Conservation (phyloP, 805 yeast species). For the Zygosaccharomyces gambellarensis region DNA sequence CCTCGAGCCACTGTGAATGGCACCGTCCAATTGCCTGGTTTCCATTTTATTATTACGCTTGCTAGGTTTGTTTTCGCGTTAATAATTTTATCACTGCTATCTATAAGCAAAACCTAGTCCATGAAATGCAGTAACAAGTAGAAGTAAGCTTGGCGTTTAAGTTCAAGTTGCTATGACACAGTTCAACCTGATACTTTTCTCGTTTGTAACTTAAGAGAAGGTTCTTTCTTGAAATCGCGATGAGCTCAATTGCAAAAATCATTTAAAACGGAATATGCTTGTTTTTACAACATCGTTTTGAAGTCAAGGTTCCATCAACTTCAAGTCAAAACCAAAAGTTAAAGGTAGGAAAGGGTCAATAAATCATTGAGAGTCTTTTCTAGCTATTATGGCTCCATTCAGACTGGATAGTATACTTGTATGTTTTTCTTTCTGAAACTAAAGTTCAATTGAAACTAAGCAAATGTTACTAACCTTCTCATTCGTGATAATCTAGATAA, state of each 20-base stretch:
- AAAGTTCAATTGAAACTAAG: background rate
- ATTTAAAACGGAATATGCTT: background rate
- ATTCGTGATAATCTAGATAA: conserved; percentile 36
- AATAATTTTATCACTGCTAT: background rate
- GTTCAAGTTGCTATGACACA: background rate
- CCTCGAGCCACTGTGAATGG: conserved; percentile 16
- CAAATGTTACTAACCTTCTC: conserved; percentile 14
- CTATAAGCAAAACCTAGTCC: background rate
- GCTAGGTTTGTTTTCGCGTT: conserved; percentile 11
- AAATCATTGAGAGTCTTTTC: background rate
- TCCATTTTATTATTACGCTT: conserved; percentile 1
- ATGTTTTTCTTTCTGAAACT: conserved; percentile 8
- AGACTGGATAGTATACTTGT: conserved; percentile 31
- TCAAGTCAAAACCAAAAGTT: background rate
- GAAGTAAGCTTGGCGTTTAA: background rate
- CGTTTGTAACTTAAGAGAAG: background rate
- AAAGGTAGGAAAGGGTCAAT: background rate
- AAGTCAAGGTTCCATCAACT: background rate
- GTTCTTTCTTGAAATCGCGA: background rate
- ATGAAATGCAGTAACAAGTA: background rate
- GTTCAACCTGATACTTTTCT: background rate
- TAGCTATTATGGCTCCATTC: conserved; percentile 26
- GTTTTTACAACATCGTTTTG: background rate
- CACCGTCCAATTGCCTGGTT: conserved; percentile 7
- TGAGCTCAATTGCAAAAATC: background rate